Evolutionary conservation across 768 basidiomycete species (phyloP).

Genomic region (Calocybe cyanea): DNA sequence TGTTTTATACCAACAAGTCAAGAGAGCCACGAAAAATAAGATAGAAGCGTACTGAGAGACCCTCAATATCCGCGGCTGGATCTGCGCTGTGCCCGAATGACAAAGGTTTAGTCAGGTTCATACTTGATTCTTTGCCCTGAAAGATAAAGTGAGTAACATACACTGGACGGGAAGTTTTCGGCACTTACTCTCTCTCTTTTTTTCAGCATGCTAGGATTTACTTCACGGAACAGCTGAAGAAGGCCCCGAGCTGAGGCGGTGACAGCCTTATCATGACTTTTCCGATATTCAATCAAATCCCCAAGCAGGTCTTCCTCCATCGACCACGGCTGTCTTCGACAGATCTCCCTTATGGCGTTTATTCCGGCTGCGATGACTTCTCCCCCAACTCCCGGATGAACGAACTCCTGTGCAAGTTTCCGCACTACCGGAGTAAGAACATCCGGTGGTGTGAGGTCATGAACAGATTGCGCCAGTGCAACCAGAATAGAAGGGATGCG

Average conservation of each 20-base stretch:
- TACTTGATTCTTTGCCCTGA: conserved; percentile 90
- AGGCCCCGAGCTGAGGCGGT: conserved; percentile 86
- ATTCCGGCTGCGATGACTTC: conserved; percentile 97
- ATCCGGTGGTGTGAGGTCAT: conserved; percentile 94
- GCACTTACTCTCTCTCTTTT: conserved; percentile 72
- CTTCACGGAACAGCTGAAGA: conserved; percentile 89
- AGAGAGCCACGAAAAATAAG: not conserved
- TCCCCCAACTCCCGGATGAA: conserved; percentile 93
- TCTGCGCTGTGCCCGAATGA: conserved; percentile 80
- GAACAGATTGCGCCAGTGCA: conserved; percentile 89
- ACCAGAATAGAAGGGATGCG: conserved; percentile 92
- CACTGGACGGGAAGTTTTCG: not conserved
- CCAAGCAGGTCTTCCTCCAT: conserved; percentile 94
- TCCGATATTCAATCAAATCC: conserved; percentile 92
- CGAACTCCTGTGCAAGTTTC: conserved; percentile 93
- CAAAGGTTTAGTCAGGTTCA: conserved; percentile 66
- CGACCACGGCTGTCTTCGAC: conserved; percentile 89
- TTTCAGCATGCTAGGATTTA: conserved; percentile 91
- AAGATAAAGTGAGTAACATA: conserved; percentile 11
- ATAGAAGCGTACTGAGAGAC: conserved; percentile 64
- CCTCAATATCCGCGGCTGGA: conserved; percentile 84
- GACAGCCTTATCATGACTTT: conserved; percentile 92
- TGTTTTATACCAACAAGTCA: conserved; percentile 26
- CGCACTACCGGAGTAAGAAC: conserved; percentile 82
- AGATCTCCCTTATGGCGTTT: conserved; percentile 94